phyloP scores from a whole-genome alignment of 2,329 filamentous ascomycete genomes.

The Cytospora piceicola region DNA sequence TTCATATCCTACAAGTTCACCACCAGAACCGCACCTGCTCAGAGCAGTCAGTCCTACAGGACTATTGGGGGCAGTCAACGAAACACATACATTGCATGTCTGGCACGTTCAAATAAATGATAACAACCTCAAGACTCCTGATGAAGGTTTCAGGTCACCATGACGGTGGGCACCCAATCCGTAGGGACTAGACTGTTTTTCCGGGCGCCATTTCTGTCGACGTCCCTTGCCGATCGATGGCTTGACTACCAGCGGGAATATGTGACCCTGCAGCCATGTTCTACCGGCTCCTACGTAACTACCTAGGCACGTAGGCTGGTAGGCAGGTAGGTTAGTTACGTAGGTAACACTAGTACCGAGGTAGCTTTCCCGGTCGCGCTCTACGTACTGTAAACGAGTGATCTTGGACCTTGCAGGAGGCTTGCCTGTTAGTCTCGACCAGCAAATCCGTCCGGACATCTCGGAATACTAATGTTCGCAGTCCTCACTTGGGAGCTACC shows the following conservation, averaged over 20 bases:
- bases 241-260: background rate
- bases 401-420: too few species aligned
- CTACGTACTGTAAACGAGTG: background rate
- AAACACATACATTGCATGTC: background rate
- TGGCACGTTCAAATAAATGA: too few species aligned
- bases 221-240: background rate
- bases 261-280: background rate
- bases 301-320: too few species aligned
- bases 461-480: background rate
- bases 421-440: background rate
- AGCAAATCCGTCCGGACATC: background rate
- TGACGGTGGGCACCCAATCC: background rate
- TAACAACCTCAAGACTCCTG: background rate
- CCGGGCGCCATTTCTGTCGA: background rate
- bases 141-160: slow-evolving; percentile 5
- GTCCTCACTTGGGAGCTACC: too few species aligned
- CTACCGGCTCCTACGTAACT: background rate
- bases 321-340: too few species aligned
- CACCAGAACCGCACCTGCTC: background rate
- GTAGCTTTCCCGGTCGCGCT: background rate
- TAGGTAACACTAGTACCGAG: background rate
- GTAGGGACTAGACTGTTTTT: background rate
- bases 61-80: background rate
- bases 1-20: background rate
- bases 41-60: background rate